phyloP scores from a whole-genome alignment of 2,329 filamentous ascomycete genomes.

The Colletotrichum cereale region DNA sequence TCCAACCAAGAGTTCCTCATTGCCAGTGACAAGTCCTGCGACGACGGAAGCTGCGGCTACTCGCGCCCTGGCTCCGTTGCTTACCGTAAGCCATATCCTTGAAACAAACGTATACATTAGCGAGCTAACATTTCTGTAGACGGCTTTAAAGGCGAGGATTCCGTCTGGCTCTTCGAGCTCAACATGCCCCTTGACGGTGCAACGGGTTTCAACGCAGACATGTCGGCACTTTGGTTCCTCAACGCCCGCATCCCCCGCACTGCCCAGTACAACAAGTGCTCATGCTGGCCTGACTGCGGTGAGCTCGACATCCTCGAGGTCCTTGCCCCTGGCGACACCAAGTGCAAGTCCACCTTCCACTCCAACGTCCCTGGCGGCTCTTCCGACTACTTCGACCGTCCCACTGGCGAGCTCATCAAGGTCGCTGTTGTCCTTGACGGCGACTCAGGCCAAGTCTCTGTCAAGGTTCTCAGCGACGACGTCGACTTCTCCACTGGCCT shows the following conservation, averaged over 20 bases:
- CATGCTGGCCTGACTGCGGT: conserved; percentile 80
- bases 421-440: conserved; percentile 73
- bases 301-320: conserved; percentile 84
- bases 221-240: conserved; percentile 82
- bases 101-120: too few species aligned
- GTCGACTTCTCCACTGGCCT: conserved; percentile 57
- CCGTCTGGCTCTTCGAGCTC: conserved; percentile 79
- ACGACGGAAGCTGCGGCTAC: conserved; percentile 56
- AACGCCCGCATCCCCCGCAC: conserved; percentile 80
- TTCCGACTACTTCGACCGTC: conserved; percentile 79
- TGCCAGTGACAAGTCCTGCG: conserved; percentile 58
- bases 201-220: conserved; percentile 69
- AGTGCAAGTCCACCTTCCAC: conserved; percentile 80
- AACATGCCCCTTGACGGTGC: conserved; percentile 74
- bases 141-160: conserved; percentile 75
- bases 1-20: conserved; percentile 62
- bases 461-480: conserved; percentile 63
- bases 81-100: conserved; percentile 53
- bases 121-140: conserved; percentile 56
- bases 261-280: conserved; percentile 77
- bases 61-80: conserved; percentile 57
- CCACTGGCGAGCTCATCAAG: conserved; percentile 69
- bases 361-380: conserved; percentile 72
- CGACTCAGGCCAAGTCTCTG: conserved; percentile 62
- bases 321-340: conserved; percentile 72